phyloP scores from a whole-genome alignment of 495 filamentous ascomycete species.

The Xylaria cubensis region DNA sequence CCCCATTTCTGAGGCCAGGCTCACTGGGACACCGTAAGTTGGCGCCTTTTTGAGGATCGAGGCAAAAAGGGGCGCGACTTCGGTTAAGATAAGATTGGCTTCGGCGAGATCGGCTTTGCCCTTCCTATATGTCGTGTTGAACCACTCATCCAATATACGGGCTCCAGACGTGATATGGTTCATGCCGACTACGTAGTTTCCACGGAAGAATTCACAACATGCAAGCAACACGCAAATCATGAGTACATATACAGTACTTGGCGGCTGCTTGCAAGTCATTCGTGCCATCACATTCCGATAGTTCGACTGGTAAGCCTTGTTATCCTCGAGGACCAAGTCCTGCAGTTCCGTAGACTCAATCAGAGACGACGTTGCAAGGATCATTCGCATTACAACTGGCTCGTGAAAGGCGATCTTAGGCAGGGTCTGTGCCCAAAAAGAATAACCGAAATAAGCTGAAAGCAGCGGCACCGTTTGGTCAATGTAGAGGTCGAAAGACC shows the following conservation, averaged over 20 bases:
- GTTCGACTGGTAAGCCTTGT: neutral
- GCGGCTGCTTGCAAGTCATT: neutral
- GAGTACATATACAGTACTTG: neutral
- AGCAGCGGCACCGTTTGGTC: neutral
- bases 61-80: neutral
- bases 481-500: neutral
- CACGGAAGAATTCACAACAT: neutral
- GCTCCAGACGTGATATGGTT: neutral
- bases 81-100: neutral
- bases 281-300: neutral
- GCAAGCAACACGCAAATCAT: neutral
- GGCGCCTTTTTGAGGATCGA: neutral
- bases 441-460: neutral
- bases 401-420: neutral
- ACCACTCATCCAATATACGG: neutral
- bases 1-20: neutral
- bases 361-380: neutral
- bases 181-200: neutral
- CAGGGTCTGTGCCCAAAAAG: neutral
- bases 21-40: neutral
- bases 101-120: neutral
- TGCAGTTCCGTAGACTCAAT: slow-evolving; percentile 1
- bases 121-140: neutral
- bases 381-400: neutral
- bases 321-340: neutral